Evolutionary conservation across 768 basidiomycete genomes (phyloP), one percentile per base, ranked within the genome.

Genomic region (Naganishia randhawae): DNA sequence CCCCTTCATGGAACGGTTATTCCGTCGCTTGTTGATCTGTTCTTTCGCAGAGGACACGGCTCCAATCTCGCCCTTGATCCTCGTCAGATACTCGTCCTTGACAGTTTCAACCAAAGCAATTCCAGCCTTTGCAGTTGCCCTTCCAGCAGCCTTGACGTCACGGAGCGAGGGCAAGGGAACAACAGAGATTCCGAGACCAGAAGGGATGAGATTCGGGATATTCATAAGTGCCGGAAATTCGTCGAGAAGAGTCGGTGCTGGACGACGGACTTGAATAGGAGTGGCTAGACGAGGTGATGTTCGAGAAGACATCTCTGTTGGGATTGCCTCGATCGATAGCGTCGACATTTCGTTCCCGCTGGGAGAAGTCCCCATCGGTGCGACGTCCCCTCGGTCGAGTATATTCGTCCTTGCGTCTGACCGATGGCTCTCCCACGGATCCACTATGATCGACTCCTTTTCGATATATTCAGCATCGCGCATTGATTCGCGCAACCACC

Each of bases 161-260:
- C 35, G 54, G n/a, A 55, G 54, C 32, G 54, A 55, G 17, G 54
- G 54, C 35, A 55, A 35, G n/a, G 54, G 54, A 22, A 55, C 32
- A 5, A 19, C 33, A 8, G 54, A 37, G 8, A 55, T 35, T n/a
- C 54, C 54, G 33, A 55, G n/a, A 17, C 54, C 54, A 11, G 54
- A 55, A 22, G 54, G 54, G 31, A 55, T 55, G 6, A 33, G 33
- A n/a, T 55, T 55, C 35, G 54, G 54, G 19, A 55, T 55, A 35
- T 55, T 55, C 32, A 35, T 33, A 17, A 55, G 54, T 55, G 54
- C 54, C n/a, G 54, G 54, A 22, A 55, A 55, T 35, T 55, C 54
- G 33, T 55, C 54, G 33, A 55, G 33, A 22, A 55, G 54, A 6
- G 54, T 55, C 14, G 54, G 54, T 33, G 54, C 54, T 32, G 54